Percentiles rank a stretch among this genome's conserved stretches.
These are phyloP conservation scores for Blastobotrys chiropterorum DNA, from an alignment of 805 yeast genomes.

Conservation along the genomic window DNA sequence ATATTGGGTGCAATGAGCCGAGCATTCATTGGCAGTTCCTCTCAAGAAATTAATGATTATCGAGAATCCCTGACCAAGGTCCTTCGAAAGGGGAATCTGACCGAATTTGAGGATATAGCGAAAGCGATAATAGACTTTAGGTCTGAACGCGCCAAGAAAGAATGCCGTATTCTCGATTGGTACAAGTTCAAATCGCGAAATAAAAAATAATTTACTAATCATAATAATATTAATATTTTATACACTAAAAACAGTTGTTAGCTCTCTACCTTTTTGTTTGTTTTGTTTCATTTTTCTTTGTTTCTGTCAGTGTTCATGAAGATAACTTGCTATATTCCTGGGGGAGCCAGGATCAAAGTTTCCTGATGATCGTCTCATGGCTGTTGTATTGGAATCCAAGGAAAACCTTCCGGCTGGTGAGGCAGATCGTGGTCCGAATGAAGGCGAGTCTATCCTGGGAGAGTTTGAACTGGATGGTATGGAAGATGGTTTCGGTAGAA, in stretches of 20 bases:
- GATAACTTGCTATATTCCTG: background rate
- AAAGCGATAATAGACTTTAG: constrained; percentile 5
- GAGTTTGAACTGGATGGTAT: background rate
- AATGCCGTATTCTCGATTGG: constrained; percentile 6
- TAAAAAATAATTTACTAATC: background rate
- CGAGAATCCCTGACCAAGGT: constrained; percentile 9
- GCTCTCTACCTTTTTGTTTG: background rate
- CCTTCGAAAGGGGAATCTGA: background rate
- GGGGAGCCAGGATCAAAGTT: background rate
- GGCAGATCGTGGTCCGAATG: background rate
- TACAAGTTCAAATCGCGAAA: constrained; percentile 2
- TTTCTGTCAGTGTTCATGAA: background rate
- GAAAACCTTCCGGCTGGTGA: background rate
- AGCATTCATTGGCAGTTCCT: constrained; percentile 13
- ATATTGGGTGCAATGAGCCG: constrained; percentile 7
- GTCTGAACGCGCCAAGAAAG: background rate
- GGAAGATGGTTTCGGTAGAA: constrained; percentile 5
- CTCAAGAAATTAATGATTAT: constrained; percentile 10
- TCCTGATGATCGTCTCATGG: background rate
- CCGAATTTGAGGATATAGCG: constrained; percentile 6
- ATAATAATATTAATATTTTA: background rate
- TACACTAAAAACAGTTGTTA: background rate
- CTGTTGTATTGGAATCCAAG: background rate
- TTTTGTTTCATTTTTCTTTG: background rate
- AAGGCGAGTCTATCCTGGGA: background rate